Evolutionary conservation across 164 flowering plant species (phyloP).

Genomic region (Sextonia rubra): DNA sequence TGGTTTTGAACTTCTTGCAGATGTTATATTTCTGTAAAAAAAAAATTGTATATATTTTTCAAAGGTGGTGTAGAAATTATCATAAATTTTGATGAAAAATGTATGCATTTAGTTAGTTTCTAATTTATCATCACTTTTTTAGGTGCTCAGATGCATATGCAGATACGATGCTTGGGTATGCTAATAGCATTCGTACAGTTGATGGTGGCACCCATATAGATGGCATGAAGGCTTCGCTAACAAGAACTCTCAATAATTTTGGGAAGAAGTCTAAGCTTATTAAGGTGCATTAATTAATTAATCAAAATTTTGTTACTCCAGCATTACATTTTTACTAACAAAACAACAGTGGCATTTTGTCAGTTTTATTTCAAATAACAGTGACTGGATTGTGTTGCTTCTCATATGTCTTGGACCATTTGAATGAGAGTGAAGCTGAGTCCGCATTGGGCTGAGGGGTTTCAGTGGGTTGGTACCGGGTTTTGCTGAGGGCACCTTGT

Average conservation of each 20-base stretch:
- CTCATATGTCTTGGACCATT: not conserved
- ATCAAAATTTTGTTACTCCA: not conserved
- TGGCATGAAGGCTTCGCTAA: slow-evolving; percentile 82
- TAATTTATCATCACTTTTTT: slow-evolving; percentile 10
- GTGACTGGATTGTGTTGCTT: not conserved
- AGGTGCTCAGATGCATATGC: slow-evolving; percentile 98
- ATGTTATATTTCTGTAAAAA: not conserved
- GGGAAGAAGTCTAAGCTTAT: slow-evolving; percentile 82
- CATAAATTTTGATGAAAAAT: not conserved
- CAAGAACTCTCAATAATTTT: slow-evolving; percentile 81
- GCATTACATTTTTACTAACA: not conserved
- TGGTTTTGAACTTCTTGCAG: not conserved
- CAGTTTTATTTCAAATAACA: not conserved
- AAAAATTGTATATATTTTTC: not conserved
- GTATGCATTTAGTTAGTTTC: not conserved
- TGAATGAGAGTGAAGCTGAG: not conserved
- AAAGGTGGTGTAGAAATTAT: too few species aligned
- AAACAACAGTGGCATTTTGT: not conserved
- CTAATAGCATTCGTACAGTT: slow-evolving; percentile 92
- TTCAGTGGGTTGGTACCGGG: too few species aligned
- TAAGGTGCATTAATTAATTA: slow-evolving; percentile 44
- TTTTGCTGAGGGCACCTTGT: too few species aligned
- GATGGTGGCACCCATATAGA: slow-evolving; percentile 99
- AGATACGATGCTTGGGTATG: slow-evolving; percentile 93
- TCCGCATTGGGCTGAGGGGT: too few species aligned